A percentile compares a stretch with the other conserved stretches of the same genome.
Evolutionary conservation across 352 stramenopile genomes (phyloP).

Genomic region (Phytophthora colocasiae): DNA sequence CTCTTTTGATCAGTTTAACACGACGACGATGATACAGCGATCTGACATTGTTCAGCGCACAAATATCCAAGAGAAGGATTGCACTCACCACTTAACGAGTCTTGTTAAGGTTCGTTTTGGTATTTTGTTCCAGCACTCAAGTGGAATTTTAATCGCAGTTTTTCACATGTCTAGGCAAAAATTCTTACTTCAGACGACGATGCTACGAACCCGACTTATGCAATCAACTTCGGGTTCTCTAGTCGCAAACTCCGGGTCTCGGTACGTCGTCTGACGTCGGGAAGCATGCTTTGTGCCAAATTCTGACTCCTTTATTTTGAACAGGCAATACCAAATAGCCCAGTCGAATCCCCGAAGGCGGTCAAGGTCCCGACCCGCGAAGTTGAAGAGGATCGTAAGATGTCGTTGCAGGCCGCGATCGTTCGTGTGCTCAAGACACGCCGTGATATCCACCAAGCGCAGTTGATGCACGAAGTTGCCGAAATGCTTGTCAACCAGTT

Average conservation of each 20-base stretch:
- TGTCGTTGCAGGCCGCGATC: constrained; percentile 85
- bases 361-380: constrained; percentile 61
- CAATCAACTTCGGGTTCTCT: constrained; percentile 55
- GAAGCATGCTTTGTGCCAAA: background rate
- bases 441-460: constrained; percentile 70
- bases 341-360: constrained; percentile 73
- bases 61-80: constrained; percentile 68
- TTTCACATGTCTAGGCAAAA: constrained; percentile 39
- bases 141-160: background rate
- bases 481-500: constrained; percentile 83
- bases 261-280: constrained; percentile 28
- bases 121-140: background rate
- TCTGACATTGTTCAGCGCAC: constrained; percentile 51
- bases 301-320: constrained; percentile 7
- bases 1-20: constrained; percentile 66
- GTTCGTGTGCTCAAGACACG: constrained; percentile 87
- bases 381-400: constrained; percentile 90
- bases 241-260: constrained; percentile 62
- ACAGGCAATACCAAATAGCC: constrained; percentile 62
- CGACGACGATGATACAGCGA: constrained; percentile 44
- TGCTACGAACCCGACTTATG: constrained; percentile 38
- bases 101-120: constrained; percentile 69
- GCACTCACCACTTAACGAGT: constrained; percentile 68
- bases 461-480: constrained; percentile 70
- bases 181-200: constrained; percentile 42